phyloP scores from a whole-genome alignment of 2,329 filamentous ascomycete species.

The Tolypocladium amazonense region DNA sequence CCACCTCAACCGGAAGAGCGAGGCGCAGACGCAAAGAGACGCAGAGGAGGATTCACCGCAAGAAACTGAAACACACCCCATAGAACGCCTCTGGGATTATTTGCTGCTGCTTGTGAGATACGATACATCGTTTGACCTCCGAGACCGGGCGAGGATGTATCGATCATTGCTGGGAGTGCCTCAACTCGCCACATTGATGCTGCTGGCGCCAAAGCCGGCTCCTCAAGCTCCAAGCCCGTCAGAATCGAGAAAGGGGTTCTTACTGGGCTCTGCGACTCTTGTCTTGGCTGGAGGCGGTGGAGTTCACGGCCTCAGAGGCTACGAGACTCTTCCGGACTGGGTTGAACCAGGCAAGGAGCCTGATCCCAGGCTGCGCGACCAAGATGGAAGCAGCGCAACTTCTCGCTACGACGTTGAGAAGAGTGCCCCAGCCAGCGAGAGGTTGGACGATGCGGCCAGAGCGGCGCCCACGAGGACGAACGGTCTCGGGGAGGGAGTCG shows the following conservation, averaged over 20 bases:
- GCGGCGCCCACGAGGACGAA: conserved; percentile 34
- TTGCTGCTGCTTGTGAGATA: conserved; percentile 78
- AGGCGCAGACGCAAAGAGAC: conserved; percentile 24
- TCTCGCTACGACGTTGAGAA: conserved; percentile 19
- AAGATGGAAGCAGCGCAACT: conserved; percentile 24
- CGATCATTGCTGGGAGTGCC: conserved; percentile 72
- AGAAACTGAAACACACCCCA: conserved; percentile 44
- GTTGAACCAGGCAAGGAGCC: conserved; percentile 72
- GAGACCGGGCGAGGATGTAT: conserved; percentile 83
- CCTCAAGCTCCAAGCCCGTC: conserved; percentile 85
- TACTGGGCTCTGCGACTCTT: conserved; percentile 75
- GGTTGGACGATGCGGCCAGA: conserved; percentile 46
- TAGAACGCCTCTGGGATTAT: conserved; percentile 75
- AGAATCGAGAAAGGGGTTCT: conserved; percentile 66
- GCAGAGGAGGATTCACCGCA: conserved; percentile 19
- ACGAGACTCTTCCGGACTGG: conserved; percentile 75
- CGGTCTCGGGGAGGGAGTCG: conserved; percentile 38
- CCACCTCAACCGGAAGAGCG: conserved; percentile 57
- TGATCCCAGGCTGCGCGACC: conserved; percentile 60
- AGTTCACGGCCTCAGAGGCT: conserved; percentile 65
- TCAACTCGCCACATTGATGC: conserved; percentile 79
- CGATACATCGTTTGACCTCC: conserved; percentile 88
- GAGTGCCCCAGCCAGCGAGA: conserved; percentile 48
- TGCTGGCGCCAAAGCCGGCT: conserved; percentile 88
- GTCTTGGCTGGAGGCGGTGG: conserved; percentile 70